Evolutionary conservation across 2,329 filamentous ascomycete species (phyloP), one percentile per base, ranked within the genome.

Genomic region (Curvularia hawaiiensis): DNA sequence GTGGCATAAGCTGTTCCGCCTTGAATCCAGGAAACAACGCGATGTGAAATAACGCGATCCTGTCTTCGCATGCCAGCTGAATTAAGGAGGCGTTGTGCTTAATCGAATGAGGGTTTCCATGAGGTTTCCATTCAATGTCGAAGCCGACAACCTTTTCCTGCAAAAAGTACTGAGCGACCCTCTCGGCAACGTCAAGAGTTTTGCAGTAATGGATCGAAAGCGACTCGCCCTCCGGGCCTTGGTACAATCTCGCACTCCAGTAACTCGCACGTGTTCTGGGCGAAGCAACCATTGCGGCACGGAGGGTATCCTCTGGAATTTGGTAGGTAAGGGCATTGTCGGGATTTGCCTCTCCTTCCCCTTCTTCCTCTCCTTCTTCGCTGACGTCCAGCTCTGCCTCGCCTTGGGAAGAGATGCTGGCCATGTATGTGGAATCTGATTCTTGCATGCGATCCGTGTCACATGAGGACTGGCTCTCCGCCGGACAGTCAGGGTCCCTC

Each of bases 71-170:
- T 3, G 93, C 91, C 18, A 97, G 76, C 75, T 97, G 93, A 41
- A 97, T 88, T 47, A 97, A 77, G 0, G 91, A 95, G 9, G 93
- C 85, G 62, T 92, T 92, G 73, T 96, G 92, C 0, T 90, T 88
- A 12, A 91, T 92, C 10, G 91, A 67, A 1, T 41, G 41, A 18
- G 59, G 50, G 4, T 45, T 50, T 14, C 64, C 62, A 14, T 52
- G 62, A 22, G 67, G 66, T 62, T 89, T 89, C 93, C 93, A 97
- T 78, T 97, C 93, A 47, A 97, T 82, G 68, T 97, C 93, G 61
- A 97, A 92, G 0, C 93, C 93, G n/a, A 97, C 73, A 3, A 95
- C 78, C 48, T 85, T 82, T 68, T 94, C 86, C 18, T 83, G 66
- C 45, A 87, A 65, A 66, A 97, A 97, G 58, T 90, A 82, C 56